These are phyloP conservation scores for Tremella yokohamensis DNA, from an alignment of 768 basidiomycete genomes.

Conservation along the genomic window DNA sequence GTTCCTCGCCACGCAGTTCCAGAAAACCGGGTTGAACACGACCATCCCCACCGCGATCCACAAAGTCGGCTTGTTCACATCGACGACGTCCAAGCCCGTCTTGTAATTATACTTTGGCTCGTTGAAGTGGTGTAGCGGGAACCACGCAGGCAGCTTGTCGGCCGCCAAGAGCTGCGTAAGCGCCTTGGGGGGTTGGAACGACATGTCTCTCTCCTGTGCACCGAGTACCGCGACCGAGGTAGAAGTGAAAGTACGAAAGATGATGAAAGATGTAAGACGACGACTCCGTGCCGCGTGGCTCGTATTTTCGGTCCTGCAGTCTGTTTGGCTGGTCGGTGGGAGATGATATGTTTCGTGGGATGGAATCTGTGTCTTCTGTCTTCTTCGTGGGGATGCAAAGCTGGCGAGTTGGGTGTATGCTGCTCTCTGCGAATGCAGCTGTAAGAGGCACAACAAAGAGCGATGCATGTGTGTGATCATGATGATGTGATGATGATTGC, in stretches of 20 bases:
- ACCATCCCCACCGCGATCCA: conserved; percentile 66
- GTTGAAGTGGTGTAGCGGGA: conserved; percentile 33
- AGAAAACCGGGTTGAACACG: conserved; percentile 85
- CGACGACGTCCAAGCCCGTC: conserved; percentile 52
- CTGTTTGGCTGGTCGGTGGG: too few relatives aligned
- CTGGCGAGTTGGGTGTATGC: too few relatives aligned
- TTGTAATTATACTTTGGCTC: conserved; percentile 23
- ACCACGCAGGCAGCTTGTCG: conserved; percentile 32
- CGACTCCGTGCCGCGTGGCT: too few relatives aligned
- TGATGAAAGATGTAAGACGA: too few relatives aligned
- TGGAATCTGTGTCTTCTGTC: too few relatives aligned
- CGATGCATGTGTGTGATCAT: too few relatives aligned
- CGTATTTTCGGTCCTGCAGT: too few relatives aligned
- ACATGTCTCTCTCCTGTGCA: conserved; percentile 7
- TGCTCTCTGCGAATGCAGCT: too few relatives aligned
- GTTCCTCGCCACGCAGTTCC: conserved; percentile 92
- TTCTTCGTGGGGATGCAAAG: too few relatives aligned
- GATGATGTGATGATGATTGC: too few relatives aligned
- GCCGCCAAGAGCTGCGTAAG: conserved; percentile 13
- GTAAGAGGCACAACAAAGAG: too few relatives aligned
- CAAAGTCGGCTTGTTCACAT: conserved; percentile 65
- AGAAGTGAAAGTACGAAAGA: neutral
- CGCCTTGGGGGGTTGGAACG: neutral
- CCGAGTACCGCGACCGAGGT: neutral
- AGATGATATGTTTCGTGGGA: too few relatives aligned